A percentile compares a stretch with the other conserved stretches of the same genome.
phyloP scores from a whole-genome alignment of 495 filamentous ascomycete genomes.

The Hyaloscypha finlandica region DNA sequence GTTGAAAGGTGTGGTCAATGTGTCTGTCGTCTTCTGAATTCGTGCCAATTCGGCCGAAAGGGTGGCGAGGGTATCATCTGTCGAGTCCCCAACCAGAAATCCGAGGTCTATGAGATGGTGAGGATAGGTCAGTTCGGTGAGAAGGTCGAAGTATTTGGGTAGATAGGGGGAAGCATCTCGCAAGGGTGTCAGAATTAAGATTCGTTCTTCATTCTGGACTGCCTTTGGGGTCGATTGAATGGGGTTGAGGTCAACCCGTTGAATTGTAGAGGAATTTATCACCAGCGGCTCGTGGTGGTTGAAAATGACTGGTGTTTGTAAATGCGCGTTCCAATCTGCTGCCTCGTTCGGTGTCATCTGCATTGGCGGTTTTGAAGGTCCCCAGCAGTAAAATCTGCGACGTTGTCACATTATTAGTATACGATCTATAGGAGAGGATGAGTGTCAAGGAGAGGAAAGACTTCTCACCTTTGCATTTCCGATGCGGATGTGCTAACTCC shows the following conservation, averaged over 20 bases:
- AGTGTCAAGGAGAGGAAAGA: slow-evolving; percentile 11
- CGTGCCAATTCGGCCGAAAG: slow-evolving; percentile 82
- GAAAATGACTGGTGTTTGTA: slow-evolving; percentile 90
- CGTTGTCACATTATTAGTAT: slow-evolving; percentile 28
- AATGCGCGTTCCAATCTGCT: slow-evolving; percentile 81
- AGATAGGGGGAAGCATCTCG: slow-evolving; percentile 85
- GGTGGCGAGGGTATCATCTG: slow-evolving; percentile 83
- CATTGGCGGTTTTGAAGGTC: slow-evolving; percentile 89
- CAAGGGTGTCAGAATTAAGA: slow-evolving; percentile 93
- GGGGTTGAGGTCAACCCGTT: slow-evolving; percentile 78
- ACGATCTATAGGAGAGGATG: slow-evolving; percentile 2
- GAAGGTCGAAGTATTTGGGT: slow-evolving; percentile 87
- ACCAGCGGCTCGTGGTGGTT: slow-evolving; percentile 89
- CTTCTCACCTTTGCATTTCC: slow-evolving; percentile 85
- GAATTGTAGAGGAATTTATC: slow-evolving; percentile 79
- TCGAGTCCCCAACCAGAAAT: slow-evolving; percentile 90
- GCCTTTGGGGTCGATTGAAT: slow-evolving; percentile 82
- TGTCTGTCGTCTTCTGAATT: slow-evolving; percentile 79
- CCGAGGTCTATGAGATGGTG: slow-evolving; percentile 94
- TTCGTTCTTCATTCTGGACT: slow-evolving; percentile 74
- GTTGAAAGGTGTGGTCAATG: slow-evolving; percentile 75
- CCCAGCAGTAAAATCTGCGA: slow-evolving; percentile 93
- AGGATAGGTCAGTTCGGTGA: slow-evolving; percentile 88
- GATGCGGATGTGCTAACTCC: slow-evolving; percentile 77
- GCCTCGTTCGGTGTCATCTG: slow-evolving; percentile 91